These are phyloP conservation scores for Mycena galericulata DNA, from an alignment of 768 basidiomycete genomes.

Conservation along the genomic window DNA sequence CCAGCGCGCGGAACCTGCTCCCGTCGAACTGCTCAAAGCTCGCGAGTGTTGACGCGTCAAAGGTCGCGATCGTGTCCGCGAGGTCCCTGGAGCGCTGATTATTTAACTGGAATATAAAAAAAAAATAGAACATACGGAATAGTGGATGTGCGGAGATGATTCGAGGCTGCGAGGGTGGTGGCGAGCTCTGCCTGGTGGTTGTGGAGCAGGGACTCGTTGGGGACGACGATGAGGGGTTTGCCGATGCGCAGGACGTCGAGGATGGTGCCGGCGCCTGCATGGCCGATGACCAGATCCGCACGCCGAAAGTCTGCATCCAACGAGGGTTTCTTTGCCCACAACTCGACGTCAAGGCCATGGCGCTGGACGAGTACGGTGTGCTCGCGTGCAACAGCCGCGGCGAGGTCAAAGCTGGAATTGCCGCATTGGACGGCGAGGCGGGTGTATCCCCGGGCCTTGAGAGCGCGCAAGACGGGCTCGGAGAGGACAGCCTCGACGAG, in stretches of 20 bases:
- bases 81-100: conserved; percentile 57
- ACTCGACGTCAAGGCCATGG: conserved; percentile 66
- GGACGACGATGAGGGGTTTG: conserved; percentile 87
- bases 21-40: conserved; percentile 80
- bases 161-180: conserved; percentile 65
- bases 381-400: conserved; percentile 44
- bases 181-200: conserved; percentile 96
- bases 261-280: conserved; percentile 97
- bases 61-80: conserved; percentile 61
- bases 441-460: conserved; percentile 68
- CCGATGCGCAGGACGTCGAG: conserved; percentile 83
- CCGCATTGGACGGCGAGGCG: conserved; percentile 84
- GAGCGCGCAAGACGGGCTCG: conserved; percentile 64
- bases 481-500: conserved; percentile 74
- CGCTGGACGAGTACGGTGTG: conserved; percentile 42
- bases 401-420: conserved; percentile 63
- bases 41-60: conserved; percentile 58
- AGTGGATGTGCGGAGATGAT: conserved; percentile 68
- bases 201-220: conserved; percentile 89
- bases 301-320: conserved; percentile 71
- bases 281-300: conserved; percentile 89
- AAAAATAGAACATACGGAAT: conserved; percentile 67
- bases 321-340: conserved; percentile 82
- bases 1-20: conserved; percentile 70
- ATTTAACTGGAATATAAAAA: background rate